Conservation (phyloP, 257 asterid species). For the Solanum dulcamara region DNA sequence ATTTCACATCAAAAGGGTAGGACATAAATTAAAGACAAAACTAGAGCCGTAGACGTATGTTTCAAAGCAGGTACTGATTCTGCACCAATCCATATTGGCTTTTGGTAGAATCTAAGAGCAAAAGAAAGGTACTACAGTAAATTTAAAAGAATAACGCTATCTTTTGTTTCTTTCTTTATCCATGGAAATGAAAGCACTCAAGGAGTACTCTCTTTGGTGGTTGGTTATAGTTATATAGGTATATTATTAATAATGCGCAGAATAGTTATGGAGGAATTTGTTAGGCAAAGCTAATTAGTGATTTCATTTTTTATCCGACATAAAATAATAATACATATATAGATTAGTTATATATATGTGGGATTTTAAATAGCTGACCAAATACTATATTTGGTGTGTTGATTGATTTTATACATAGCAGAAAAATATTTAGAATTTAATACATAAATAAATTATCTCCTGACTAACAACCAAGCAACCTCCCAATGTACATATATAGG, state of each 20-base stretch:
- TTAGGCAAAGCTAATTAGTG: not conserved
- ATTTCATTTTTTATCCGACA: too few relatives aligned
- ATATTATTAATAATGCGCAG: not conserved
- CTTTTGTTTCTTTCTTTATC: not conserved
- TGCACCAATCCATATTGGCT: not conserved
- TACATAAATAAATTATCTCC: not conserved
- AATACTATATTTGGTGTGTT: not conserved
- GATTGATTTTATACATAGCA: not conserved
- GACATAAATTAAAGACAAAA: not conserved
- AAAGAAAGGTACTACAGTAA: not conserved
- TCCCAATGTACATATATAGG: not conserved
- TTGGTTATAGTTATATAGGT: not conserved
- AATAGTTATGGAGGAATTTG: not conserved
- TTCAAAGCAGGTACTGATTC: not conserved
- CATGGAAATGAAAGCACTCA: constrained; percentile 7
- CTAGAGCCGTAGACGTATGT: not conserved
- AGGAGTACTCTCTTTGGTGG: not conserved
- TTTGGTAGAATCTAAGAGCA: not conserved
- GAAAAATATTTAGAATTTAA: not conserved
- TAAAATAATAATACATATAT: too few relatives aligned
- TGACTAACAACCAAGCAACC: not conserved
- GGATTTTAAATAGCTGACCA: not conserved
- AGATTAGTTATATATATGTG: not conserved
- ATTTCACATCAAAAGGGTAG: not conserved
- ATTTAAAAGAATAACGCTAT: not conserved